Conservation (phyloP, 352 stramenopile genomes). For the Globisporangium apiculatum region DNA sequence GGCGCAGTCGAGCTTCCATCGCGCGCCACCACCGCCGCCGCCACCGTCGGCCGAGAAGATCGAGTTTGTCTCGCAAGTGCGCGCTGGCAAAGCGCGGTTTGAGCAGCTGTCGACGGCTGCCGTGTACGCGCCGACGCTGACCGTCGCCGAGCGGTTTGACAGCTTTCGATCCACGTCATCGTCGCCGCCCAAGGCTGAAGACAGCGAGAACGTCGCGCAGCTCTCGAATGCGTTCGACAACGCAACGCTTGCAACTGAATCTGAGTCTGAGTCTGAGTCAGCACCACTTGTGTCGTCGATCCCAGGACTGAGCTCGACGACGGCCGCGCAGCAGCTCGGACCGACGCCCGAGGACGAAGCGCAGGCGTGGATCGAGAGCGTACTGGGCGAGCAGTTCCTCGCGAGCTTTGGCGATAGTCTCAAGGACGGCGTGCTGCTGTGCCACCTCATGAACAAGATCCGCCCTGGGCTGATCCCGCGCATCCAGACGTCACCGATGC, state of each 20-base stretch:
- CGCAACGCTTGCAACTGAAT: constrained; percentile 13
- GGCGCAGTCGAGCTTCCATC: constrained; percentile 41
- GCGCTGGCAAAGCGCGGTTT: constrained; percentile 26
- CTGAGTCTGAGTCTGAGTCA: too few relatives aligned
- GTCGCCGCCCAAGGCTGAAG: constrained; percentile 20
- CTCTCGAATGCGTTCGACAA: constrained; percentile 38
- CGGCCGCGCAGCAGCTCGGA: constrained; percentile 6
- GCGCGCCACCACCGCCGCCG: constrained; percentile 49
- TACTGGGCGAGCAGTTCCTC: constrained; percentile 66
- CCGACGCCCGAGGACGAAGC: constrained; percentile 54
- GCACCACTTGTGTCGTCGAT: constrained; percentile 22
- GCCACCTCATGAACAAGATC: constrained; percentile 70
- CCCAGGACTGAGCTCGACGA: constrained; percentile 29
- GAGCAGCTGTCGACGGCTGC: constrained; percentile 19
- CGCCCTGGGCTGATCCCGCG: constrained; percentile 41
- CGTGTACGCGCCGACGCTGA: constrained; percentile 10
- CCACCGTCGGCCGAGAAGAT: constrained; percentile 71
- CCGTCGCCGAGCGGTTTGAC: constrained; percentile 9
- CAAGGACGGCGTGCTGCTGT: constrained; percentile 79
- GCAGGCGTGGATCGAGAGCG: constrained; percentile 71
- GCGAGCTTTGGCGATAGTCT: constrained; percentile 62
- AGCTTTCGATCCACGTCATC: neutral
- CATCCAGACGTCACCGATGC: constrained; percentile 64
- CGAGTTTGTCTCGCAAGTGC: constrained; percentile 52
- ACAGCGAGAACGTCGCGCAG: constrained; percentile 35